Evolutionary conservation across 1,139 yeast genomes (phyloP), one percentile per base, ranked within the genome.

Genomic region (Debaryomyces singareniensis): DNA sequence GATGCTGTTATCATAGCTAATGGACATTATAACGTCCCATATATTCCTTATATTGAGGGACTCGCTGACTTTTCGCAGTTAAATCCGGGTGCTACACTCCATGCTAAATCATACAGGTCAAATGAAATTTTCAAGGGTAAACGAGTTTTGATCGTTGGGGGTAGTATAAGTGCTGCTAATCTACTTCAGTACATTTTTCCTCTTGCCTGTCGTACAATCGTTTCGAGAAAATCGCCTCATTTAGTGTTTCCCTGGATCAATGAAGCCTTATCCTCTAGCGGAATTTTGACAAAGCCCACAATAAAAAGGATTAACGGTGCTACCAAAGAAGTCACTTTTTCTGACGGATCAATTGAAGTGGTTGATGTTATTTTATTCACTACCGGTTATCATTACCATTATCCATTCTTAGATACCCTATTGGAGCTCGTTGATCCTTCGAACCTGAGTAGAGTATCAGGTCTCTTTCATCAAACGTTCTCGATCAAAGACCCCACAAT

Each of bases 31-130:
- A 64, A 68, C 15, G 61, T 64, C 4, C 79, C 79, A 2, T 57
- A 44, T 31, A 54, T 71, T 23, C 80, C 80, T 2, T 40, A 47
- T 9, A 61, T 71, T 27, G 55, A 55, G 0, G 87, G 87, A 0
- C 50, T 80, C 29, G 53, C 59, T 4, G 69, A 63, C 28, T 78
- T 76, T 71, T 51, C 51, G 32, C 46, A 41, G 6, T 48, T 53
- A 16, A 60, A 53, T 36, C 78, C 82, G 1, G 65, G 60, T 2
- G 49, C 66, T 5, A 56, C 81, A 2, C 47, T 61, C 13, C 93
- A 83, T 51, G 66, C 87, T 12, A 77, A 75, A 44, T 55, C 68
- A 16, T 84, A 71, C 51, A 63, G 78, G 36, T 60, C 58, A 11
- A 69, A 78, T 3, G 63, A 66, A 4, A 63, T 57, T 22, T 77